Evolutionary conservation across 495 filamentous ascomycete genomes (phyloP), one percentile per base, ranked within the genome.

Genomic region (Penicillium ochrochloron): DNA sequence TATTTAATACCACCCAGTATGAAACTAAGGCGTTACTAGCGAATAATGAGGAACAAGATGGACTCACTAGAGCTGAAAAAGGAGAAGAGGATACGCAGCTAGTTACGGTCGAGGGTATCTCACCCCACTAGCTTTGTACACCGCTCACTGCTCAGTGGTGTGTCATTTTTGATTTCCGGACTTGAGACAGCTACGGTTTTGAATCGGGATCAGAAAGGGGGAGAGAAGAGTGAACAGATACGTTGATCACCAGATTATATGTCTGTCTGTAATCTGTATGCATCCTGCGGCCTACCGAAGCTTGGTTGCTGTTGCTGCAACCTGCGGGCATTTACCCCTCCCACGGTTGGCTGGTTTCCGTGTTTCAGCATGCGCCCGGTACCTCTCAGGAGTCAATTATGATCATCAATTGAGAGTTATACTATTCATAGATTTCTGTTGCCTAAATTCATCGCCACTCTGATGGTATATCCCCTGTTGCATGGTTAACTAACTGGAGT

Each of bases 61-160:
- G 19, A 14, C 10, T 25, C 21, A 48, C 44, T 48, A 48, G 11
- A 19, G 21, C 44, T 12, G 0, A 2, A 48, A 23, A 9, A 5
- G 44, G 44, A 48, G 44, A 48, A 48, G 44, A 21, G 11, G 9
- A 48, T 48, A 48, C 44, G 10, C 21, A 14, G 44, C 25, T 8
- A 17, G 25, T 31, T 31, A 52, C 48, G 12, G 15, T 1, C 23
- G 2, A 31, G 48, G 48, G n/a, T 10, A 21, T 7, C 53, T 31
- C 8, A 6, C 52, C 52, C 52, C 52, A 21, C 53, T 31, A 56
- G n/a, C n/a, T n/a, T 3, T 25, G 17, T 35, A 56, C 31, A 56
- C 53, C 53, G 53, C 53, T 56, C 17, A 56, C 53, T 31, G 53
- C 53, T 56, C 17, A 21, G 53, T 56, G 53, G 53, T 21, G 48